Evolutionary conservation across 495 filamentous ascomycete species (phyloP).

Genomic region (Podospora bellae-mahoneyi): DNA sequence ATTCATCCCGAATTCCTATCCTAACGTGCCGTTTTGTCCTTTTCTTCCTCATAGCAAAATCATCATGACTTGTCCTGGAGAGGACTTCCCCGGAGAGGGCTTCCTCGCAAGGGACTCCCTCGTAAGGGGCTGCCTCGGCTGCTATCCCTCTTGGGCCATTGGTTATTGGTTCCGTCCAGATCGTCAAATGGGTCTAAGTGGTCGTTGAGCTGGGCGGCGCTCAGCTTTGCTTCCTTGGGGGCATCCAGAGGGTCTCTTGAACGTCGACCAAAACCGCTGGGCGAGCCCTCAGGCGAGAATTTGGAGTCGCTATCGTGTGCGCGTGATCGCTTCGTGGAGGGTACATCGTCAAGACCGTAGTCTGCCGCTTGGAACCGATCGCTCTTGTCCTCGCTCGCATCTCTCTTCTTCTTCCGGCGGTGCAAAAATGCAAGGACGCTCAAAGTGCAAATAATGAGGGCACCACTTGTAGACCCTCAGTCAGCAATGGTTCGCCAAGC

Average conservation of each 20-base stretch:
- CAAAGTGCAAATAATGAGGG: constrained; percentile 16
- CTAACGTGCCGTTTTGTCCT: background rate
- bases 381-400: constrained; percentile 26
- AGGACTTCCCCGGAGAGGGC: background rate
- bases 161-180: constrained; percentile 1
- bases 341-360: constrained; percentile 29
- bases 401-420: constrained; percentile 24
- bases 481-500: constrained; percentile 4
- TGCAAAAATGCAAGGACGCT: constrained; percentile 26
- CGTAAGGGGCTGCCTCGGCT: background rate
- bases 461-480: constrained; percentile 22
- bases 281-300: constrained; percentile 10
- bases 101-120: background rate
- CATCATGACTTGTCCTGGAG: background rate
- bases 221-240: constrained; percentile 18
- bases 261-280: constrained; percentile 14
- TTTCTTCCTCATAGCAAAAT: background rate
- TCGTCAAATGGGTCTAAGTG: constrained; percentile 25
- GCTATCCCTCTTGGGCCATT: constrained; percentile 19
- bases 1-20: background rate
- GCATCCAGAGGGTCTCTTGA: constrained; percentile 16
- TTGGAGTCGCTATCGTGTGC: constrained; percentile 3
- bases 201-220: constrained; percentile 7
- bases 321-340: constrained; percentile 7
- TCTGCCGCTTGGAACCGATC: constrained; percentile 29